These are phyloP conservation scores for Annulohypoxylon maeteangense DNA, from an alignment of 495 filamentous ascomycete species.

Conservation along the genomic window DNA sequence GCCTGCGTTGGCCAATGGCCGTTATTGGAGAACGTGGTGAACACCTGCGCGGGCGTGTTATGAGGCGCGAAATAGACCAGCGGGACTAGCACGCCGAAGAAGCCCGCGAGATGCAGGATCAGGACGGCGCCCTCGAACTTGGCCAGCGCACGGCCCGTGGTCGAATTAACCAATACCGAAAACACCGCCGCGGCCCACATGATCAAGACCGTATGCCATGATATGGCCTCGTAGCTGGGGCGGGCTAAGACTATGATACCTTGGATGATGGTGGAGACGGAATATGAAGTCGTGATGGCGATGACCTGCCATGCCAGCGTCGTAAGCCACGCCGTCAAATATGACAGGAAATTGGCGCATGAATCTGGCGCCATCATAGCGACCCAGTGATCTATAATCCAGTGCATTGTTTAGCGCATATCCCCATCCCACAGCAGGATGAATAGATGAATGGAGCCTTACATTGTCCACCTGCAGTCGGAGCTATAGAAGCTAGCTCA, in stretches of 20 bases:
- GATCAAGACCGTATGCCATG: conserved; percentile 64
- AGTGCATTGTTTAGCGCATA: background rate
- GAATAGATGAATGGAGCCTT: conserved; percentile 2
- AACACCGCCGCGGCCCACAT: conserved; percentile 54
- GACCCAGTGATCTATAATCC: conserved; percentile 34
- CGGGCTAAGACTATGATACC: conserved; percentile 45
- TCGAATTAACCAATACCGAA: conserved; percentile 58
- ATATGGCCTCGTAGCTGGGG: conserved; percentile 18
- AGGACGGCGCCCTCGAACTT: conserved; percentile 59
- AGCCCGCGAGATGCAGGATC: conserved; percentile 61
- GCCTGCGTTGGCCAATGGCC: conserved; percentile 58
- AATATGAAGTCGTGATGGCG: conserved; percentile 19
- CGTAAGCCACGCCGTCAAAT: conserved; percentile 37
- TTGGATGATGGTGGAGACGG: conserved; percentile 54
- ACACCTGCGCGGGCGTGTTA: conserved; percentile 34
- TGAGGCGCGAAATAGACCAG: conserved; percentile 61
- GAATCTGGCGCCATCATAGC: conserved; percentile 36
- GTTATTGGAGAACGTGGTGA: conserved; percentile 57
- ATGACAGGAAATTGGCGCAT: conserved; percentile 30
- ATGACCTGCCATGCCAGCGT: conserved; percentile 34
- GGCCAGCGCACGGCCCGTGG: conserved; percentile 53
- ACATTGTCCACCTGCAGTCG: conserved; percentile 45
- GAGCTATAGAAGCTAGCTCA: conserved; percentile 62
- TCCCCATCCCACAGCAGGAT: background rate
- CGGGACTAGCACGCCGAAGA: conserved; percentile 63